A percentile compares a stretch with the other conserved stretches of the same genome.
These are phyloP conservation scores for Pleurotus citrinopileatus DNA, from an alignment of 768 basidiomycete genomes.

Conservation along the genomic window DNA sequence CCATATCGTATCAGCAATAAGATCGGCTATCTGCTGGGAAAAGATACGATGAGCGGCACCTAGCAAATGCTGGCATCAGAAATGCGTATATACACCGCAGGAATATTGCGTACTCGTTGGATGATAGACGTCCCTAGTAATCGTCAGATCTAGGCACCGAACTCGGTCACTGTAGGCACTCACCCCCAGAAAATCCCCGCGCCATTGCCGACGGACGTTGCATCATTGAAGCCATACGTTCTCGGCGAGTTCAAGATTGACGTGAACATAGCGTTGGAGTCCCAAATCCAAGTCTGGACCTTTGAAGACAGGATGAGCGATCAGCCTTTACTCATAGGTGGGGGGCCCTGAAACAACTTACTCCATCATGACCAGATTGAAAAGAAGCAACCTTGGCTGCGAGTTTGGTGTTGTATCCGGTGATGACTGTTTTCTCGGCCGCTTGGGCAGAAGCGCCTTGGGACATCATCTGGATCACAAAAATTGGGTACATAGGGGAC, in stretches of 20 bases:
- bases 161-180: too few species aligned
- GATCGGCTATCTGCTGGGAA: neutral
- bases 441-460: slow-evolving; percentile 37
- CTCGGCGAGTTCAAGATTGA: slow-evolving; percentile 45
- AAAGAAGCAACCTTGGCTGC: slow-evolving; percentile 37
- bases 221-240: slow-evolving; percentile 53
- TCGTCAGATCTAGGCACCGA: too few species aligned
- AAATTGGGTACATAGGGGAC: neutral
- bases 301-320: slow-evolving; percentile 20
- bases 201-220: slow-evolving; percentile 37
- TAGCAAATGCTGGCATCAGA: neutral
- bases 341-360: slow-evolving; percentile 29
- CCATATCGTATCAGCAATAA: too few species aligned
- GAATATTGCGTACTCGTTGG: neutral
- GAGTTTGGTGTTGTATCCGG: slow-evolving; percentile 50
- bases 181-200: slow-evolving; percentile 55
- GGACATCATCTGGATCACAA: slow-evolving; percentile 41
- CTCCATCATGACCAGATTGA: slow-evolving; percentile 41
- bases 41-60: neutral
- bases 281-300: slow-evolving; percentile 49
- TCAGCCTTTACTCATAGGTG: too few species aligned
- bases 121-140: neutral
- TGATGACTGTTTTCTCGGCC: slow-evolving; percentile 43
- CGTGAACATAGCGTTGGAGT: slow-evolving; percentile 47
- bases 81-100: neutral